Percentiles rank a stretch among this genome's conserved stretches.
Conservation (phyloP, 177 flowering plant species). For the Vitis hybrid region DNA sequence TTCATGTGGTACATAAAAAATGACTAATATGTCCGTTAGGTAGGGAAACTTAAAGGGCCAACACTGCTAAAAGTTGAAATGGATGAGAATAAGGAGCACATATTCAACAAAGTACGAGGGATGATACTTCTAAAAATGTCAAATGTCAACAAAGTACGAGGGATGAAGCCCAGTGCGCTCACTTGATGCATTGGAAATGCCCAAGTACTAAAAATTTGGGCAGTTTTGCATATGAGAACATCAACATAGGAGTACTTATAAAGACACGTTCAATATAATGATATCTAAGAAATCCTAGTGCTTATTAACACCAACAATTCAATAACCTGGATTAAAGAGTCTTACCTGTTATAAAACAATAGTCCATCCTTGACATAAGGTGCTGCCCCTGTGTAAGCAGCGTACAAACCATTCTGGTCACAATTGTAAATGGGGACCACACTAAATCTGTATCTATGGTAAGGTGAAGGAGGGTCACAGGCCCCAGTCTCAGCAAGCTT, state of each 20-base stretch:
- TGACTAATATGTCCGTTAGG: neutral
- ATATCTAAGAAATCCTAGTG: neutral
- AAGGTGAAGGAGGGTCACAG: conserved; percentile 68
- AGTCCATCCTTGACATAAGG: conserved; percentile 91
- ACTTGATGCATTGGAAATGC: no score
- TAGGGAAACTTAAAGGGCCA: neutral
- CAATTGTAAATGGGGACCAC: conserved; percentile 70
- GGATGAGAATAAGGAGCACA: neutral
- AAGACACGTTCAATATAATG: no score
- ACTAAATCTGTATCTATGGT: conserved; percentile 79
- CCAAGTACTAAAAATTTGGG: no score
- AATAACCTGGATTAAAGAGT: neutral
- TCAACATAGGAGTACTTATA: no score
- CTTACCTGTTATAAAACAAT: conserved; percentile 89
- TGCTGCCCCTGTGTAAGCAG: conserved; percentile 62
- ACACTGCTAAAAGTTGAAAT: neutral
- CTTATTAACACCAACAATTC: no score
- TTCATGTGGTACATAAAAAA: neutral
- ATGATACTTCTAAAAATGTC: neutral
- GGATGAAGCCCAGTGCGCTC: no score
- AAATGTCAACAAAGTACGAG: neutral
- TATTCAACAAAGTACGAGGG: neutral
- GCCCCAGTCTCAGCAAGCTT: conserved; percentile 90
- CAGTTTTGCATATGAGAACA: no score
- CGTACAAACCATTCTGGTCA: conserved; percentile 62